Percentiles rank a stretch among this genome's conserved stretches.
These are phyloP conservation scores for Aspergillus proliferans DNA, from an alignment of 2,329 filamentous ascomycete species.

Conservation along the genomic window DNA sequence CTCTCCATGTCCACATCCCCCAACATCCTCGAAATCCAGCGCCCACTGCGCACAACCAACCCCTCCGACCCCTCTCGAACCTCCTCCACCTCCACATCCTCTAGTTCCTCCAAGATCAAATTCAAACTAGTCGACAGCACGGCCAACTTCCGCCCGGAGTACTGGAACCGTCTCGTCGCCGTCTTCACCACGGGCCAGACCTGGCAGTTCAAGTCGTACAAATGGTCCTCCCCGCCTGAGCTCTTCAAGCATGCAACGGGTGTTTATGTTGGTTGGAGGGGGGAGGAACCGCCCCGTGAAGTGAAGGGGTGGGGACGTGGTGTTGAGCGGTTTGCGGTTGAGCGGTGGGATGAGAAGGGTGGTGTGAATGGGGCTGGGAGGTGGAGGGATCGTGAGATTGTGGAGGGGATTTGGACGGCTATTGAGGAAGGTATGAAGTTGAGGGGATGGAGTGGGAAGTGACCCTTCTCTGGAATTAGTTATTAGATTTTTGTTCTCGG, in stretches of 20 bases:
- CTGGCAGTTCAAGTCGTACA: conserved; percentile 99
- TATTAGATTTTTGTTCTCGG: too few relatives aligned
- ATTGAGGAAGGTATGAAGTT: conserved; percentile 83
- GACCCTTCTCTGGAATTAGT: background rate
- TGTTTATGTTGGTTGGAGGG: conserved; percentile 85
- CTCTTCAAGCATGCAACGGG: conserved; percentile 84
- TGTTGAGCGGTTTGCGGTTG: conserved; percentile 72
- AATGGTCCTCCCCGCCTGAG: conserved; percentile 83
- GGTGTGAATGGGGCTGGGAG: conserved; percentile 34
- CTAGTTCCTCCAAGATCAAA: conserved; percentile 49
- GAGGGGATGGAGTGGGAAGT: conserved; percentile 60
- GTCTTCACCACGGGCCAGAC: conserved; percentile 96
- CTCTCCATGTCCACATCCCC: conserved; percentile 58
- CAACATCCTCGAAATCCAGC: conserved; percentile 80
- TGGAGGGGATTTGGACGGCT: conserved; percentile 84
- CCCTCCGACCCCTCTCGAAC: conserved; percentile 18
- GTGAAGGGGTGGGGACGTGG: conserved; percentile 81
- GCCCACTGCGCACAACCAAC: conserved; percentile 55
- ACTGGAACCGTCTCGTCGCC: conserved; percentile 90
- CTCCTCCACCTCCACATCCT: conserved; percentile 14
- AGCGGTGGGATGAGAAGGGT: conserved; percentile 63
- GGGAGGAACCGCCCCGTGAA: conserved; percentile 69
- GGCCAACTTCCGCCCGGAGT: conserved; percentile 94
- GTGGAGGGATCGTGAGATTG: conserved; percentile 87
- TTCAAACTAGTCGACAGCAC: conserved; percentile 95